Evolutionary conservation across 2,329 filamentous ascomycete genomes (phyloP), one percentile per base, ranked within the genome.

Genomic region (Colletotrichum lindemuthianum): DNA sequence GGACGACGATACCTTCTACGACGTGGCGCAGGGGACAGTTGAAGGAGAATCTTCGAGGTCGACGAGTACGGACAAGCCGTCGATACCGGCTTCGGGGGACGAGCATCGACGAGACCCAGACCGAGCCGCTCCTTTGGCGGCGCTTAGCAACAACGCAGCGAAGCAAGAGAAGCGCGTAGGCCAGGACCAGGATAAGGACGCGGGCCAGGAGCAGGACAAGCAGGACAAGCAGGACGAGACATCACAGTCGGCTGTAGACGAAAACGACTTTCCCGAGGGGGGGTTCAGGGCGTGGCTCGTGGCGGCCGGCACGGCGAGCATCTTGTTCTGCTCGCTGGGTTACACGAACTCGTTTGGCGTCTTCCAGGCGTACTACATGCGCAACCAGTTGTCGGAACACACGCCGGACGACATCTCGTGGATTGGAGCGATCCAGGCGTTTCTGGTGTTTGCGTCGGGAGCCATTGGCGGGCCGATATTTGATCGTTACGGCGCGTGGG

Each of bases 201-300:
- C 13, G 15, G 41, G 13, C 7, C 51, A 43, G n/a, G 47, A 45
- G 13, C 8, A n/a, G n/a, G 6, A 0, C 2, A 60, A 36, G 2
- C 39, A 56, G 7, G 51, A 61, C 24, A 61, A 56, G 32, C 58
- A 65, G 24, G 61, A 65, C 13, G 43, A 34, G 11, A 40, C 48
- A 2, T 56, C 40, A 7, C 40, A 56, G 6, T 61, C 47, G 12
- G 36, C 11, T 1, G 56, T 54, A 4, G 56, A 65, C 13, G 41
- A 24, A 24, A 24, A 45, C 11, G 49, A 41, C 1, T 67, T 54
- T 4, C 77, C 77, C 0, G 72, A 79, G 50, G 73, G 76, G 12
- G 75, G 78, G 34, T 10, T 76, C 32, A 51, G 72, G 66, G 79
- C 79, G 4, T 82, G 80, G 80, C 71, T 81, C 0, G 78, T 78